Base-by-base conservation (phyloP, 495 filamentous ascomycete genomes). In the Penicillium lividum region DNA sequence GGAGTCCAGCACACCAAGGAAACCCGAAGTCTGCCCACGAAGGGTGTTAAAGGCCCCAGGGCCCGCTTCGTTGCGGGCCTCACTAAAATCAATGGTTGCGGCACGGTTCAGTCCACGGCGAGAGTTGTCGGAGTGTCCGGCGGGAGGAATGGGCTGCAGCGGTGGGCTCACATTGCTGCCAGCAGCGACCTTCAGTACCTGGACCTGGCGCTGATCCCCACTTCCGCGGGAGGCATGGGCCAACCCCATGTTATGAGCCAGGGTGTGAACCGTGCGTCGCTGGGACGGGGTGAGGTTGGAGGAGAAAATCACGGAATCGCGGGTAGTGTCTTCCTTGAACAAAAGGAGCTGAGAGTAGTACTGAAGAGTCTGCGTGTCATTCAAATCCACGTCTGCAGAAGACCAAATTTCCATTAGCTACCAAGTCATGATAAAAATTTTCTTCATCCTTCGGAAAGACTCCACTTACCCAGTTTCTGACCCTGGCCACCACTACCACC, bases 81-180 rank as follows among this genome's bases (percentile, higher is more conserved):
- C 94, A 63, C 89, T 92, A 75, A 98, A 98, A 74, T 98, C 93
- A 64, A 95, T 96, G n/a, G 94, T 98, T 33, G 94, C 95, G 18
- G 94, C 92, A 30, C 94, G 89, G 77, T 92, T 94, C 34, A 98
- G 78, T 13, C 85, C 88, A 33, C 93, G 89, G 54, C 92, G 84
- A 56, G 86, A 85, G 33, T 85, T 82, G 58, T 97, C 91, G 54
- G 83, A 80, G 49, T 89, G 89, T 36, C 86, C 84, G 10, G 78
- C 70, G 53, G 85, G 75, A 15, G 85, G 80, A 66, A 90, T 81
- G 36, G 77, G 72, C 22, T 77, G 73, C 62, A 78, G 42, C 16
- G 84, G 85, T 48, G 89, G 84, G 77, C 87, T 87, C 73, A 90
- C 74, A 71, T 85, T 81, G 68, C 81, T 73, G 62, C 82, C 76